phyloP scores from a whole-genome alignment of 2,329 filamentous ascomycete genomes.

The Podosphaera xanthii region DNA sequence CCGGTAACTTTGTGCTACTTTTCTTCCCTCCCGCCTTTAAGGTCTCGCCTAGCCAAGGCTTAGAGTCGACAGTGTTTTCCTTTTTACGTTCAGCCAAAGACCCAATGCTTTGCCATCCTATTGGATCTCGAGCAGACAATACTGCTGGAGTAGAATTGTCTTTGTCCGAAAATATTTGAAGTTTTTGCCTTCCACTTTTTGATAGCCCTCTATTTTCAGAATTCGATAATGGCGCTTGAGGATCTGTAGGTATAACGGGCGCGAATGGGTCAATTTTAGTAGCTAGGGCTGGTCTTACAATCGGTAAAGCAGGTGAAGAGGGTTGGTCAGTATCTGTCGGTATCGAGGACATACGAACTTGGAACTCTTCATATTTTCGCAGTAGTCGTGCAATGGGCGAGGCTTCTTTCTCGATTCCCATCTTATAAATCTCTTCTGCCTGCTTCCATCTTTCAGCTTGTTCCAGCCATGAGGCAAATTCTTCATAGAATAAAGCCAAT shows the following conservation, averaged over 20 bases:
- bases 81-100: conserved; percentile 75
- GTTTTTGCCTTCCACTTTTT: conserved; percentile 54
- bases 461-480: conserved; percentile 87
- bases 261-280: conserved; percentile 71
- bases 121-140: conserved; percentile 29
- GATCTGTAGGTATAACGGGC: conserved; percentile 29
- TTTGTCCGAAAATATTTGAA: conserved; percentile 74
- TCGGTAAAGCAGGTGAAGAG: conserved; percentile 68
- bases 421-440: conserved; percentile 78
- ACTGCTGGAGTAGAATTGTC: conserved; percentile 35
- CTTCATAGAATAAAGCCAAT: conserved; percentile 85
- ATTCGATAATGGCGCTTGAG: conserved; percentile 37
- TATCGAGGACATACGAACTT: conserved; percentile 49
- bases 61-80: conserved; percentile 70
- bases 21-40: conserved; percentile 72
- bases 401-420: conserved; percentile 76
- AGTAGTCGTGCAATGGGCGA: conserved; percentile 58
- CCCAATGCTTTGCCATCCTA: conserved; percentile 83
- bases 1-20: conserved; percentile 57
- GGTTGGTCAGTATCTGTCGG: conserved; percentile 42
- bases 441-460: conserved; percentile 63
- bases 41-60: conserved; percentile 81
- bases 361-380: conserved; percentile 83
- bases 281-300: conserved; percentile 59
- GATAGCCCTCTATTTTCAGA: conserved; percentile 27